Percentiles rank a stretch among this genome's conserved stretches.
These are phyloP conservation scores for Metschnikowia hibisci DNA, from an alignment of 805 yeast genomes.

Conservation along the genomic window DNA sequence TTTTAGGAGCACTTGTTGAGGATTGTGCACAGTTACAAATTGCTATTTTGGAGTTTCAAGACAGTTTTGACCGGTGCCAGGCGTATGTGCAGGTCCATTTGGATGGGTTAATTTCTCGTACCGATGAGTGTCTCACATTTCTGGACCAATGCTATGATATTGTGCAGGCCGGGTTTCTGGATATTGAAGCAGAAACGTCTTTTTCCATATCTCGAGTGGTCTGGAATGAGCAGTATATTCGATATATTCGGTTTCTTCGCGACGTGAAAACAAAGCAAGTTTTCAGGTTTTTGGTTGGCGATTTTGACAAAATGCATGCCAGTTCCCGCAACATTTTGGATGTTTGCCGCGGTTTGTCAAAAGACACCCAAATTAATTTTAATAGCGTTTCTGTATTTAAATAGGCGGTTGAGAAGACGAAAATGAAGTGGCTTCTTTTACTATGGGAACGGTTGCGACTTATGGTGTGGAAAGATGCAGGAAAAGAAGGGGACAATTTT, in stretches of 20 bases:
- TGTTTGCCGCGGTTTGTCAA: constrained; percentile 7
- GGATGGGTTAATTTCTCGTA: not conserved
- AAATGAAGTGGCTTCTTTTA: not conserved
- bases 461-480: too few species aligned
- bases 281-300: constrained; percentile 7
- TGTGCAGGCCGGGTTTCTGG: not conserved
- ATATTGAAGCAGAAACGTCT: not conserved
- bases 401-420: not conserved
- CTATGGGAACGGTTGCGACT: too few species aligned
- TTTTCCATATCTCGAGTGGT: not conserved
- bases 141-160: constrained; percentile 1
- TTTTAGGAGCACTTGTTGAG: not conserved
- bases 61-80: not conserved
- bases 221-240: constrained; percentile 4
- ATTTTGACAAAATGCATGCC: constrained; percentile 7
- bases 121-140: not conserved
- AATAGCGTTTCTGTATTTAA: not conserved
- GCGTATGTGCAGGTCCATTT: constrained; percentile 3
- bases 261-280: constrained; percentile 9
- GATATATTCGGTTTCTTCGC: constrained; percentile 6
- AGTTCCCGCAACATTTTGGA: constrained; percentile 3
- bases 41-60: constrained; percentile 5
- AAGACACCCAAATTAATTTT: not conserved
- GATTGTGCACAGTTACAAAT: constrained; percentile 4
- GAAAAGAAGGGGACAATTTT: too few species aligned